Percentiles rank a stretch among this genome's conserved stretches.
Evolutionary conservation across 2,329 filamentous ascomycete genomes (phyloP).

Genomic region (Aspergillus ruber): DNA sequence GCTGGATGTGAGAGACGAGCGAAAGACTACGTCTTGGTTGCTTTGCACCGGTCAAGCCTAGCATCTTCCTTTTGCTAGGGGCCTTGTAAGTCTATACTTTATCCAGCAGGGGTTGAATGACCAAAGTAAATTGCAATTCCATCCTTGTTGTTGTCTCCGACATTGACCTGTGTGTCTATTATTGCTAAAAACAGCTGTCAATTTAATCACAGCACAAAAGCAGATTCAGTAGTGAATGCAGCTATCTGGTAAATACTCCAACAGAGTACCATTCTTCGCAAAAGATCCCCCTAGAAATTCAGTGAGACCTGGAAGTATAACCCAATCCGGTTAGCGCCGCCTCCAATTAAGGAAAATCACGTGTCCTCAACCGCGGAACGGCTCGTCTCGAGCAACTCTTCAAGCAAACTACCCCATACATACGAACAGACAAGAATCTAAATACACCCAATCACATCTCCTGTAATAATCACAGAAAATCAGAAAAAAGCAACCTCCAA

Average conservation of each 20-base stretch:
- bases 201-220: too few relatives aligned
- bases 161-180: too few relatives aligned
- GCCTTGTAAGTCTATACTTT: too few relatives aligned
- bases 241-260: not conserved
- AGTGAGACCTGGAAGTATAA: not conserved
- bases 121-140: too few relatives aligned
- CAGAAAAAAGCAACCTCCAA: too few relatives aligned
- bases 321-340: not conserved
- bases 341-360: not conserved
- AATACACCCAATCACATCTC: too few relatives aligned
- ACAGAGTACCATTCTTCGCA: not conserved
- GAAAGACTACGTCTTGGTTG: not conserved
- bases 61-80: not conserved
- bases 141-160: too few relatives aligned
- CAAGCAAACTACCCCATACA: conserved; percentile 4
- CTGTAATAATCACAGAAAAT: too few relatives aligned
- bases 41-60: not conserved
- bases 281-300: not conserved
- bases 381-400: not conserved
- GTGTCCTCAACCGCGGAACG: not conserved
- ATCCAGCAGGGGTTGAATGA: too few relatives aligned
- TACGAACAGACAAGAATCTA: conserved; percentile 5
- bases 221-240: too few relatives aligned
- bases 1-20: not conserved
- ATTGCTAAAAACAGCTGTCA: too few relatives aligned